Evolutionary conservation across 2,329 filamentous ascomycete species (phyloP), one percentile per base, ranked within the genome.

Genomic region (Botrytis byssoidea): DNA sequence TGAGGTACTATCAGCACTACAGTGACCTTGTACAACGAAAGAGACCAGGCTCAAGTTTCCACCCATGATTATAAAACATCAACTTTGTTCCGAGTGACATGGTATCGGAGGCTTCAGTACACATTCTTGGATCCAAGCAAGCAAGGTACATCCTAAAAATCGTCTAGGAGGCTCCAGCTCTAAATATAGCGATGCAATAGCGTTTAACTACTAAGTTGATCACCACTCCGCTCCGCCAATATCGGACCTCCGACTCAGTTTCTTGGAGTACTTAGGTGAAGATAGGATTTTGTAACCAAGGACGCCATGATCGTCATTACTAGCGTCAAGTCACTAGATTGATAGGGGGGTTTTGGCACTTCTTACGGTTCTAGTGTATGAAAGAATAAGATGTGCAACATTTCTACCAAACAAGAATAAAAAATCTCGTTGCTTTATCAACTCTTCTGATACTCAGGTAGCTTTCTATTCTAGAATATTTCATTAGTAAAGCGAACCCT

Each of bases 1-100:
- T n/a, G 12, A 16, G 12, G 12, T 6, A n/a, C 5, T n/a, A 6
- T n/a, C 25, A 55, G 48, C 48, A n/a, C 25, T 55, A 12, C 25
- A 0, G 2, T n/a, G 6, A 16, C 1, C 25, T 55, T n/a, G 25
- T 2, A 3, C 25, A 2, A 16, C n/a, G 25, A 55, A n/a, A n/a
- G 12, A 14, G 2, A 55, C 12, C 5, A n/a, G 12, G 25, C 25
- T 55, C 12, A n/a, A 55, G 0, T 55, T 55, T n/a, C 25, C 48
- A 16, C 48, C 25, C 12, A 55, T 55, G 10, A n/a, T n/a, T 5
- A n/a, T n/a, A n/a, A 3, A 55, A 51, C 9, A 25, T 14, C 12
- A n/a, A 6, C 25, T 51, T 51, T n/a, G 25, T n/a, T 51, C 12
- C 10, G 12, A n/a, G 25, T 51, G 14, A n/a, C 25, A 51, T 51